Conservation (phyloP, 2,329 filamentous ascomycete genomes). For the Scytalidium lignicola region DNA sequence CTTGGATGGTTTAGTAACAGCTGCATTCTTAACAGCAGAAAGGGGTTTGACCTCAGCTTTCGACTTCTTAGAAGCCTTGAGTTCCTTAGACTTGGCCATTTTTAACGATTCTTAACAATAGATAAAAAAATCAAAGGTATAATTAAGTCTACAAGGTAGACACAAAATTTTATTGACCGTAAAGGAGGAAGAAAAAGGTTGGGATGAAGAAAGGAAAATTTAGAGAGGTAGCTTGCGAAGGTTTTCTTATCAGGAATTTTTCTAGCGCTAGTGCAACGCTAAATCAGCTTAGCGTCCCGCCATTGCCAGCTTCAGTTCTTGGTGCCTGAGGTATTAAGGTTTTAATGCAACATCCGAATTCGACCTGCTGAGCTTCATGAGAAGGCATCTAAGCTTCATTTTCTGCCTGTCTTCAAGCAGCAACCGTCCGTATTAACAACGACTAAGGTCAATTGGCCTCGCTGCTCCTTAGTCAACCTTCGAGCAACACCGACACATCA, state of each 20-base stretch:
- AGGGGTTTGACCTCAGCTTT: constrained; percentile 43
- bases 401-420: not conserved
- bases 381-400: not conserved
- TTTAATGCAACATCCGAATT: not conserved
- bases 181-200: constrained; percentile 12
- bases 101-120: constrained; percentile 24
- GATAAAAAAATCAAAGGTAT: constrained; percentile 3
- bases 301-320: not conserved
- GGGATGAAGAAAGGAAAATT: constrained; percentile 16
- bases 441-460: not conserved
- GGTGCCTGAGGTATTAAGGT: not conserved
- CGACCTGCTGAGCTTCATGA: constrained; percentile 11
- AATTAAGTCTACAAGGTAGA: not conserved
- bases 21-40: constrained; percentile 57
- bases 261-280: constrained; percentile 13
- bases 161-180: not conserved
- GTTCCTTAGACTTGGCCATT: constrained; percentile 65
- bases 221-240: not conserved
- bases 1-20: constrained; percentile 62
- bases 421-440: not conserved
- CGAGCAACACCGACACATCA: not conserved
- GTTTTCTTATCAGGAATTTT: constrained; percentile 23
- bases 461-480: not conserved
- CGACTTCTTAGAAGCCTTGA: constrained; percentile 48
- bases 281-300: not conserved